phyloP scores from a whole-genome alignment of 2,329 filamentous ascomycete genomes.

The Cercospora sp. region DNA sequence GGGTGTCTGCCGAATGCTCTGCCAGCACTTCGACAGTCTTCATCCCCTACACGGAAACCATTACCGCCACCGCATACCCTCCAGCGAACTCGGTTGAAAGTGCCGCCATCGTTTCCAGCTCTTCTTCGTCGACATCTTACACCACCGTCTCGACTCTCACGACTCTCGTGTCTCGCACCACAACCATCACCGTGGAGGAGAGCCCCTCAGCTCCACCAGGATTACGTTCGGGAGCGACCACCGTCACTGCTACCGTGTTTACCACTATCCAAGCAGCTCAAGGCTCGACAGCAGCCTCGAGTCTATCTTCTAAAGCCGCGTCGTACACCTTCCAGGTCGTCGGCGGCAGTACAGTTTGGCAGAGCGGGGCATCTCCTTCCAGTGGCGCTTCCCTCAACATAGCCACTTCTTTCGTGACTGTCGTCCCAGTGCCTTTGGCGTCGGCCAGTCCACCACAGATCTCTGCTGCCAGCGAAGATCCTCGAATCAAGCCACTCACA shows the following conservation, averaged over 20 bases:
- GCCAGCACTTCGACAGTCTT: slow-evolving; percentile 29
- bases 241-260: slow-evolving; percentile 24
- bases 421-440: slow-evolving; percentile 19
- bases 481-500: slow-evolving; percentile 11
- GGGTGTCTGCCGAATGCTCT: slow-evolving; percentile 33
- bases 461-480: slow-evolving; percentile 15
- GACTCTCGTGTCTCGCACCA: slow-evolving; percentile 17
- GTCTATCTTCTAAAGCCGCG: slow-evolving; percentile 10
- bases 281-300: background rate
- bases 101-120: slow-evolving; percentile 2
- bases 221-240: slow-evolving; percentile 14
- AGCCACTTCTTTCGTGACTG: slow-evolving; percentile 27
- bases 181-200: slow-evolving; percentile 11
- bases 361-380: slow-evolving; percentile 31
- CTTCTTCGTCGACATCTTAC: slow-evolving; percentile 11
- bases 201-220: background rate
- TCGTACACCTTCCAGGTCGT: slow-evolving; percentile 16
- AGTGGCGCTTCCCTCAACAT: slow-evolving; percentile 29
- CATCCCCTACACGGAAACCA: slow-evolving; percentile 31
- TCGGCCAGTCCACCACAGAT: slow-evolving; percentile 2
- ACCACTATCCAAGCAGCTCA: slow-evolving; percentile 5
- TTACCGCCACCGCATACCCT: slow-evolving; percentile 21
- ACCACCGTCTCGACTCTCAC: slow-evolving; percentile 21
- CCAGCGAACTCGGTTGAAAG: slow-evolving; percentile 10
- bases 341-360: slow-evolving; percentile 31